Evolutionary conservation across 352 stramenopile genomes (phyloP), one percentile per base, ranked within the genome.

Genomic region (Pythium dissotocum): DNA sequence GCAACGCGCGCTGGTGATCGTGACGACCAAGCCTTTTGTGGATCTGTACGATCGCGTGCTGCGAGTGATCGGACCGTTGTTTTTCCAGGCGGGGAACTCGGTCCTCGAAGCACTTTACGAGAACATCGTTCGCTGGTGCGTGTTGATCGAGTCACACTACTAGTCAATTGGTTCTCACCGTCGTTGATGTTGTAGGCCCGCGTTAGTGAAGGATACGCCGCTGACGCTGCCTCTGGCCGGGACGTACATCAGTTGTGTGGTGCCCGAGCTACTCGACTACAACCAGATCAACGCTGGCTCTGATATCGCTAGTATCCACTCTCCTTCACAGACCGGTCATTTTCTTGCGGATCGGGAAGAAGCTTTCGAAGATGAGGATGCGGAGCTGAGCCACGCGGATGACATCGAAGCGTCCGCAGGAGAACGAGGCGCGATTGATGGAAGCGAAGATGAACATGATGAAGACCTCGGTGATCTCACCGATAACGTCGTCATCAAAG

Each of bases 1-100:
- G 56, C 89, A 97, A 52, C 90, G 91, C 54, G 79, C 89, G 26
- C 67, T 97, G n/a, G 85, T 97, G n/a, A 58, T 94, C 7, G 73
- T 97, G 16, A 88, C 73, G 30, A 71, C 79, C 1, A 78, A 82
- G 38, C 87, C 89, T 2, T 95, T 83, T 58, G 73, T 94, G 24
- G 87, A 91, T 71, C 71, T 97, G 8, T 94, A 92, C 52, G 83
- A 93, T 33, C 84, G 86, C 49, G 74, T 91, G 35, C 68, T 93
- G 21, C 78, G 78, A 10, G 75, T 94, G 40, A 71, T 90, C 13
- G 89, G 86, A 0, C 89, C 87, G 54, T 74, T 94, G 32, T 95
- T 87, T 64, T 97, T 97, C 70, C 79, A 91, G 60, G 75, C 75
- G 6, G 89, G 87, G 4, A 77, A 78, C 40, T 69, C 86, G 8